Percentiles rank a stretch among this genome's conserved stretches.
Evolutionary conservation across 768 basidiomycete species (phyloP).

Genomic region (Hypsizygus marmoreus): DNA sequence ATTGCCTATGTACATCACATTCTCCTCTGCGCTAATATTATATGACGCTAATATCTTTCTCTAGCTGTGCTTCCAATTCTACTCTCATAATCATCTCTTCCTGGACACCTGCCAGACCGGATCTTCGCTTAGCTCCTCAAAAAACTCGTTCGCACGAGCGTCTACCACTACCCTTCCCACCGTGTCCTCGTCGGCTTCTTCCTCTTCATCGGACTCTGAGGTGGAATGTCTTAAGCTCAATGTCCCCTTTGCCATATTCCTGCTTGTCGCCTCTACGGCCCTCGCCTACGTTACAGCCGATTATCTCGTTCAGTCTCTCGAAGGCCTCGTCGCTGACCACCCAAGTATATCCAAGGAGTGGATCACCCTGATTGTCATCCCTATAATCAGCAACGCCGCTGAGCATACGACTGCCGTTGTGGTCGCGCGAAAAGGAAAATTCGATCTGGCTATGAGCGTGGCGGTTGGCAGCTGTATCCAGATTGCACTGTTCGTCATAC

Average conservation of each 20-base stretch:
- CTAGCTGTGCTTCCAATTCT: slow-evolving; percentile 55
- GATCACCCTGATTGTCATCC: slow-evolving; percentile 47
- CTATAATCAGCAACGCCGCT: slow-evolving; percentile 42
- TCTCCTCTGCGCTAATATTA: background rate
- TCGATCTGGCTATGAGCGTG: slow-evolving; percentile 44
- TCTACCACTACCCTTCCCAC: slow-evolving; percentile 28
- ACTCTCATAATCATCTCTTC: slow-evolving; percentile 50
- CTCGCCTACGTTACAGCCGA: slow-evolving; percentile 46
- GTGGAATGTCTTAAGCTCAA: slow-evolving; percentile 36
- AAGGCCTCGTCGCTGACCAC: slow-evolving; percentile 38
- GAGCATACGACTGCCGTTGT: slow-evolving; percentile 45
- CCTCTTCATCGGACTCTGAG: slow-evolving; percentile 19
- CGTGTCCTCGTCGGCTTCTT: slow-evolving; percentile 13
- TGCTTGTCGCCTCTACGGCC: slow-evolving; percentile 34
- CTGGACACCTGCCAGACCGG: slow-evolving; percentile 34
- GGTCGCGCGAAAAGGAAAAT: slow-evolving; percentile 43
- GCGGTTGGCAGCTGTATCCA: slow-evolving; percentile 46
- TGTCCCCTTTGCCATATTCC: slow-evolving; percentile 30
- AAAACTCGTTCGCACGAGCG: slow-evolving; percentile 13
- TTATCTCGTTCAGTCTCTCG: slow-evolving; percentile 40
- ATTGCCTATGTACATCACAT: slow-evolving; percentile 25
- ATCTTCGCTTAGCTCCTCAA: slow-evolving; percentile 17
- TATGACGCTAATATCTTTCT: slow-evolving; percentile 10
- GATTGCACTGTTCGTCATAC: slow-evolving; percentile 45
- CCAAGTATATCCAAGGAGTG: slow-evolving; percentile 44